Base-by-base conservation (phyloP, 352 stramenopile species). In the Pythium pyrilobum region DNA sequence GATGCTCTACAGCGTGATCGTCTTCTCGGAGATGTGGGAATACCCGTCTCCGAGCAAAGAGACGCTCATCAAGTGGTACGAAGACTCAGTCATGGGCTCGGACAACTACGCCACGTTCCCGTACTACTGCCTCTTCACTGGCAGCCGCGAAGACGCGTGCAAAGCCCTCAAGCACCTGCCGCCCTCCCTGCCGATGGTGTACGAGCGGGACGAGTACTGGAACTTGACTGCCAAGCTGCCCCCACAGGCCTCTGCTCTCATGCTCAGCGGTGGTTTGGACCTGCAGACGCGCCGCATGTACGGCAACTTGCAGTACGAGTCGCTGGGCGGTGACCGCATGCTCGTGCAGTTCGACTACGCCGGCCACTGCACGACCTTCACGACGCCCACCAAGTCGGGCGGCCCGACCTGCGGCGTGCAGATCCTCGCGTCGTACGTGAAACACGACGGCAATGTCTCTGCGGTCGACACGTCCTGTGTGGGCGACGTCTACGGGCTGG, bases 361-460 rank as follows among this genome's bases (percentile, higher is more conserved):
- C 25, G 70, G 67, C 12, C 80, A 91, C 49, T 91, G 80, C 64
- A 92, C 81, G 33, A 89, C 77, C 2, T 89, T 92, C 57, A 87
- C 81, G 41, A 90, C 81, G 31, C 77, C 73, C 16, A 75, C 63
- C 24, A 64, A 54, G 46, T 53, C 53, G 9, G 72, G 72, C 20
- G 62, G 69, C 24, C 31, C 60, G 9, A 85, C 77, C 7, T 92
- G 81, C 49, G 81, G 79, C 27, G 76, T 85, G 40, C 69, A 66
- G 16, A 81, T 92, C 56, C 63, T 92, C 18, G 59, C 70, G 13
- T 90, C 79, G 13, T 92, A 75, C 55, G 79, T 92, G 20, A 59
- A 69, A 32, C 59, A 79, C 51, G 65, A 71, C 51, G 81, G 81
- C 41, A 64, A 69, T 4, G 55, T 92, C 11, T 44, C 56, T 25